Conservation (phyloP, 2,329 filamentous ascomycete species). For the Fusarium proliferatum region DNA sequence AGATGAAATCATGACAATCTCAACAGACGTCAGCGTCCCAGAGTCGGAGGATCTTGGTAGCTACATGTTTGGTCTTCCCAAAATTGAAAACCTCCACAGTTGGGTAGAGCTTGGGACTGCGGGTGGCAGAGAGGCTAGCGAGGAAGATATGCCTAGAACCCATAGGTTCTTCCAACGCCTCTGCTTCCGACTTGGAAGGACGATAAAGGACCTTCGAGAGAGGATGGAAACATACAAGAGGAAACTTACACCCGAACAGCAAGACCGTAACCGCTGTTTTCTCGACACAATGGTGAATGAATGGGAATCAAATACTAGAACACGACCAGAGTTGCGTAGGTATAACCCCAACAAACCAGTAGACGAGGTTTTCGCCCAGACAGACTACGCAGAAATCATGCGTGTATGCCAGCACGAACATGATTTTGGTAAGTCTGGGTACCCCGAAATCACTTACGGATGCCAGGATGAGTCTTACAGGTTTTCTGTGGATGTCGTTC, state of each 20-base stretch:
- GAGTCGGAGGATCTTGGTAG: constrained; percentile 12
- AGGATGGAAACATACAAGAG: constrained; percentile 1
- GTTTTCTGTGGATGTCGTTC: constrained; percentile 45
- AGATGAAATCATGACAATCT: constrained; percentile 20
- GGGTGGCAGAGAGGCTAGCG: not conserved
- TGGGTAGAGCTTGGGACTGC: constrained; percentile 4
- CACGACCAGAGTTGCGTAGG: constrained; percentile 27
- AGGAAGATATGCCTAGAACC: constrained; percentile 11
- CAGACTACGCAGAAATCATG: constrained; percentile 47
- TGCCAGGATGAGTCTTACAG: constrained; percentile 15
- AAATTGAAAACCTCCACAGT: constrained; percentile 12
- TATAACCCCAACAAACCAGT: constrained; percentile 14
- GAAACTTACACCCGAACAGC: constrained; percentile 17
- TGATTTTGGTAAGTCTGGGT: constrained; percentile 14
- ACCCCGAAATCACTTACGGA: constrained; percentile 7
- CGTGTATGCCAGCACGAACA: constrained; percentile 46
- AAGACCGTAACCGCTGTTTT: constrained; percentile 21
- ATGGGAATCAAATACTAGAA: constrained; percentile 32
- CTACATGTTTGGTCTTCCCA: constrained; percentile 32
- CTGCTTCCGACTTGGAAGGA: constrained; percentile 55
- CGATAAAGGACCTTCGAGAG: constrained; percentile 36
- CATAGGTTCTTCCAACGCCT: constrained; percentile 43
- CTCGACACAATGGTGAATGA: constrained; percentile 15
- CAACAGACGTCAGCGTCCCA: constrained; percentile 21
- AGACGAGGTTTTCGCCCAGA: constrained; percentile 1